Evolutionary conservation across 1,284 basidiomycete genomes (phyloP).

Genomic region (Chalciporus piperatoides): DNA sequence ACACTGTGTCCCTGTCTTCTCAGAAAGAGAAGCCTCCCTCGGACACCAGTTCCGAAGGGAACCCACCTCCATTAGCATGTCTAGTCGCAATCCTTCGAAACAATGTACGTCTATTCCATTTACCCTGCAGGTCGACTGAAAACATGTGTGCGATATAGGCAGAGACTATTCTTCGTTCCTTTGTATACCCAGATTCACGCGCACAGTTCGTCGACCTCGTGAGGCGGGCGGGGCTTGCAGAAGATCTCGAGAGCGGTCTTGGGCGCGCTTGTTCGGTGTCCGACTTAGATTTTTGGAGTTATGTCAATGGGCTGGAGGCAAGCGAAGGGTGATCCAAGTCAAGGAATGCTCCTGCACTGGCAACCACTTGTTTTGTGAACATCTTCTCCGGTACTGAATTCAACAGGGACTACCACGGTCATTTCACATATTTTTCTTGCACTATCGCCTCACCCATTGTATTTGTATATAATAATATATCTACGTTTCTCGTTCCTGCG

Average conservation of each 20-base stretch:
- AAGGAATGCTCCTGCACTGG: background rate
- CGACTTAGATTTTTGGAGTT: slow-evolving; percentile 55
- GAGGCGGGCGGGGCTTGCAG: slow-evolving; percentile 41
- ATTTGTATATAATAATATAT: background rate
- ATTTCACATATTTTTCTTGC: background rate
- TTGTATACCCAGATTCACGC: slow-evolving; percentile 70
- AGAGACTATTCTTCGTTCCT: slow-evolving; percentile 49
- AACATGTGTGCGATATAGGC: slow-evolving; percentile 38
- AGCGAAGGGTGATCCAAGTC: background rate
- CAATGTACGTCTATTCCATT: slow-evolving; percentile 48
- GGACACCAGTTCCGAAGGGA: slow-evolving; percentile 7
- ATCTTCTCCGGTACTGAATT: background rate
- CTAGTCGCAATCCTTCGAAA: slow-evolving; percentile 49
- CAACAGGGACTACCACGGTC: no score
- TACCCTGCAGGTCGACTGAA: slow-evolving; percentile 2
- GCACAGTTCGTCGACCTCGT: slow-evolving; percentile 56
- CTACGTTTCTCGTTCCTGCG: background rate
- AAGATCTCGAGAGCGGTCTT: slow-evolving; percentile 37
- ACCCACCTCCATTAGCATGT: slow-evolving; percentile 39
- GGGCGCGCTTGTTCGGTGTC: slow-evolving; percentile 30
- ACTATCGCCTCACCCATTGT: background rate
- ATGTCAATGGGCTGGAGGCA: slow-evolving; percentile 29
- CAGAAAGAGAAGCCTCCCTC: slow-evolving; percentile 20
- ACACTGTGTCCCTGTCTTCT: slow-evolving; percentile 35
- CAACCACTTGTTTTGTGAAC: background rate